These are phyloP conservation scores for Penicillium goetzii DNA, from an alignment of 495 filamentous ascomycete species.

Conservation along the genomic window DNA sequence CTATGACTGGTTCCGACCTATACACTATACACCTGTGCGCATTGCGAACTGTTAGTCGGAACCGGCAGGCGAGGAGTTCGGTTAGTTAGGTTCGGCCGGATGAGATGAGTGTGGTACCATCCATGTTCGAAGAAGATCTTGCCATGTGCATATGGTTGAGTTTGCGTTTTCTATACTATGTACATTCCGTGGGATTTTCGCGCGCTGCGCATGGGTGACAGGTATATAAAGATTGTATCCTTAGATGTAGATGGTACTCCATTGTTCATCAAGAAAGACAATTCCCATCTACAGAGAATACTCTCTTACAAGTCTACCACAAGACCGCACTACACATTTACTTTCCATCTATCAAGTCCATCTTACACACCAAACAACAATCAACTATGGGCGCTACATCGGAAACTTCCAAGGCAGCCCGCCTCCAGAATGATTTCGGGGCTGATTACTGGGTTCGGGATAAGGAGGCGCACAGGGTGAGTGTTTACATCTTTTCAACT, in stretches of 20 bases:
- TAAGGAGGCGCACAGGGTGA: slow-evolving; percentile 28
- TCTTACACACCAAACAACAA: slow-evolving; percentile 6
- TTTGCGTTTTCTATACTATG: not conserved
- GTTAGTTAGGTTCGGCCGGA: not conserved
- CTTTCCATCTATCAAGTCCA: not conserved
- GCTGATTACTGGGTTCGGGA: slow-evolving; percentile 45
- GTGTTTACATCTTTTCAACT: not conserved
- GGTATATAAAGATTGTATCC: not conserved
- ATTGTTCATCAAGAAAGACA: not conserved
- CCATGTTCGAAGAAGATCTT: not conserved
- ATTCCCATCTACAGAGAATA: not conserved
- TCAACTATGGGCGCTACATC: slow-evolving; percentile 15
- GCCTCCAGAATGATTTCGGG: slow-evolving; percentile 47
- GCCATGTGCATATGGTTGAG: not conserved
- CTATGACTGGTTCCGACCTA: not conserved
- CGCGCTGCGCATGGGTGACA: not conserved
- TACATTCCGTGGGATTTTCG: slow-evolving; percentile 2
- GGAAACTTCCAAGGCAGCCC: slow-evolving; percentile 24
- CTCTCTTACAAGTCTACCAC: not conserved
- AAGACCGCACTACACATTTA: not conserved
- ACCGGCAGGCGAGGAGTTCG: not conserved
- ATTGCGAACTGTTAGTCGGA: not conserved
- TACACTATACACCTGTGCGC: not conserved
- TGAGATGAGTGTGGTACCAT: not conserved
- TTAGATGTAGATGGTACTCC: not conserved